Conservation (phyloP, 2,329 filamentous ascomycete genomes). For the Leptodontidium sp. region DNA sequence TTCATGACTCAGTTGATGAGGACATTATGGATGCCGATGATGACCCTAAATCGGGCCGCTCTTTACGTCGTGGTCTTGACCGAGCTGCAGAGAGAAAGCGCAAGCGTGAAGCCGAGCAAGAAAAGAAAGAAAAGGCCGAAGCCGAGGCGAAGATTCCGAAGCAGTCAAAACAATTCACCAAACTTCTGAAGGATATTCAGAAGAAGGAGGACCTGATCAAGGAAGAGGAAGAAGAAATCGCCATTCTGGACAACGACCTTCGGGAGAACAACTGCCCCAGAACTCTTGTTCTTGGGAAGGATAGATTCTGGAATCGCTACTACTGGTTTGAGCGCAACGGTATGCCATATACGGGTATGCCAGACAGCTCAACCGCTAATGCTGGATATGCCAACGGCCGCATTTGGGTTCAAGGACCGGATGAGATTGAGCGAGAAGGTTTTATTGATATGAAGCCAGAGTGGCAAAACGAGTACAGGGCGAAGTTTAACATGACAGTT, state of each 20-base stretch:
- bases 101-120: conserved; percentile 78
- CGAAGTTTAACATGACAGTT: conserved; percentile 82
- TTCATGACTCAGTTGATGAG: conserved; percentile 60
- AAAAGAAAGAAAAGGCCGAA: conserved; percentile 68
- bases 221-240: conserved; percentile 85
- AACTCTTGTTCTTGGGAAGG: conserved; percentile 88
- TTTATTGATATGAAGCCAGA: conserved; percentile 82
- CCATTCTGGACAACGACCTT: conserved; percentile 86
- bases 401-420: conserved; percentile 95
- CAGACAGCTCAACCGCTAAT: conserved; percentile 84
- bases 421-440: conserved; percentile 84
- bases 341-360: conserved; percentile 92
- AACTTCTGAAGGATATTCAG: conserved; percentile 86
- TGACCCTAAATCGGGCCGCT: conserved; percentile 64
- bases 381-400: conserved; percentile 94
- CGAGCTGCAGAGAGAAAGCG: conserved; percentile 76
- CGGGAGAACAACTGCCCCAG: conserved; percentile 93
- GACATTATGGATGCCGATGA: conserved; percentile 75
- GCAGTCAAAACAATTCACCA: conserved; percentile 88
- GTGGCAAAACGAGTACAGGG: conserved; percentile 77
- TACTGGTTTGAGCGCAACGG: conserved; percentile 99
- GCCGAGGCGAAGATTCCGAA: conserved; percentile 69
- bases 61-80: conserved; percentile 69
- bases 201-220: conserved; percentile 84
- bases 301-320: conserved; percentile 97